phyloP scores from a whole-genome alignment of 345 rosid genomes.

The Corchorus capsularis region DNA sequence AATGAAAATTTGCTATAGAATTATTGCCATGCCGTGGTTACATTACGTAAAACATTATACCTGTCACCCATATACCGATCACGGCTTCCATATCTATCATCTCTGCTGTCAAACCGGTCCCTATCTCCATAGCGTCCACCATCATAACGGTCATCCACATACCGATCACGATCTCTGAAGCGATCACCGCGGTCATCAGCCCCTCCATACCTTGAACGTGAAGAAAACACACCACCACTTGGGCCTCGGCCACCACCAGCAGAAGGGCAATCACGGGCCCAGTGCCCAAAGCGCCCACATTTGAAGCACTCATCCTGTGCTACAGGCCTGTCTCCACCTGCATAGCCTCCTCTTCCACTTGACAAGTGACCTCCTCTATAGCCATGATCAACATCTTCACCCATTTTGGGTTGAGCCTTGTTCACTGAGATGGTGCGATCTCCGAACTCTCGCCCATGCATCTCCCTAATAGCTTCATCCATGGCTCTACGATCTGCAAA shows the following conservation, averaged over 20 bases:
- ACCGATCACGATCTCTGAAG: slow-evolving; percentile 84
- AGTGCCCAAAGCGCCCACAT: slow-evolving; percentile 92
- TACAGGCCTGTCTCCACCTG: slow-evolving; percentile 69
- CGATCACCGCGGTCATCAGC: slow-evolving; percentile 72
- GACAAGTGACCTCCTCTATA: slow-evolving; percentile 82
- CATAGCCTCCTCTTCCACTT: slow-evolving; percentile 68
- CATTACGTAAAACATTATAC: slow-evolving; percentile 34
- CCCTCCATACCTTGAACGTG: slow-evolving; percentile 81
- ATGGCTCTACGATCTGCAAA: slow-evolving; percentile 88
- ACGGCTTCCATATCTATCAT: slow-evolving; percentile 61
- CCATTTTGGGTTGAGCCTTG: slow-evolving; percentile 92
- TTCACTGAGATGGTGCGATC: slow-evolving; percentile 92
- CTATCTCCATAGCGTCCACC: slow-evolving; percentile 82
- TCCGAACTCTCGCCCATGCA: slow-evolving; percentile 93
- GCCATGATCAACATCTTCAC: slow-evolving; percentile 75
- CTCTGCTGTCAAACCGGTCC: slow-evolving; percentile 81
- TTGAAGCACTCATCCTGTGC: slow-evolving; percentile 94
- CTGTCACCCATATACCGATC: slow-evolving; percentile 82
- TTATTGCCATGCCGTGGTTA: background rate
- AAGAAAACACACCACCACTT: slow-evolving; percentile 63
- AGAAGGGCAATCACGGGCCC: slow-evolving; percentile 98
- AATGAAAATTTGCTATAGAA: background rate
- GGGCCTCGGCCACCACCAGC: slow-evolving; percentile 84
- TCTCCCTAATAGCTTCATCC: slow-evolving; percentile 96
- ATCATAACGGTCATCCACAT: slow-evolving; percentile 86